phyloP scores from a whole-genome alignment of 768 basidiomycete genomes.

The Leccinum longicurvipes region DNA sequence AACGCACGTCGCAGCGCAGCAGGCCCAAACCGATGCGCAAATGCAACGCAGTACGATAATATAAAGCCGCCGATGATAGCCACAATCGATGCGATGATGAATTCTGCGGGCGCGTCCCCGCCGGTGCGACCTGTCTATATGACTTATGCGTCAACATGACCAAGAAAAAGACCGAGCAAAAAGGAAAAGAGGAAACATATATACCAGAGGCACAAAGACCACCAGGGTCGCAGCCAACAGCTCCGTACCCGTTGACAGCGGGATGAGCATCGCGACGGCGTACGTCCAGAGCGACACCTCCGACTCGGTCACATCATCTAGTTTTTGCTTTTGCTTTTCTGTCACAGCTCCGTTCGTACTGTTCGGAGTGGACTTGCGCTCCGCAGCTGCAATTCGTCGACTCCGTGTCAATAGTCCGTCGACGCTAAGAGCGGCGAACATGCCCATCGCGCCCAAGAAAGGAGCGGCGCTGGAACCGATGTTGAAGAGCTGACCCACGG shows the following conservation, averaged over 20 bases:
- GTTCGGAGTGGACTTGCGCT: background rate
- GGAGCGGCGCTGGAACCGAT: conserved; percentile 78
- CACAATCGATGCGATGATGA: conserved; percentile 81
- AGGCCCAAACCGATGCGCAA: conserved; percentile 68
- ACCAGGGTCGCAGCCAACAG: conserved; percentile 63
- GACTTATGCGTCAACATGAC: conserved; percentile 2
- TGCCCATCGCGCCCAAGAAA: conserved; percentile 57
- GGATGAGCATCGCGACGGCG: conserved; percentile 53
- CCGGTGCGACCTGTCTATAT: conserved; percentile 78
- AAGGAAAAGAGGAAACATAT: conserved; percentile 12
- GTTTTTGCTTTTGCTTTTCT: background rate
- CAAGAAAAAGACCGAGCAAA: background rate
- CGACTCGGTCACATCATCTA: conserved; percentile 16
- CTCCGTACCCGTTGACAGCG: conserved; percentile 56
- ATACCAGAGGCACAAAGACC: conserved; percentile 86
- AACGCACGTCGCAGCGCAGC: conserved; percentile 38
- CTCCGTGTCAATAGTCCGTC: conserved; percentile 40
- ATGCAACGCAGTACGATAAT: conserved; percentile 61
- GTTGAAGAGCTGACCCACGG: conserved; percentile 57
- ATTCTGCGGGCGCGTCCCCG: conserved; percentile 79
- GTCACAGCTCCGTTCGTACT: background rate
- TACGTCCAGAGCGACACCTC: conserved; percentile 60
- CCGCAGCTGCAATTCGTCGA: conserved; percentile 16
- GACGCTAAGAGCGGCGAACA: conserved; percentile 54
- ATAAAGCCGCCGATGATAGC: conserved; percentile 53